Conservation (phyloP, 495 filamentous ascomycete species). For the Neurospora intermedia region DNA sequence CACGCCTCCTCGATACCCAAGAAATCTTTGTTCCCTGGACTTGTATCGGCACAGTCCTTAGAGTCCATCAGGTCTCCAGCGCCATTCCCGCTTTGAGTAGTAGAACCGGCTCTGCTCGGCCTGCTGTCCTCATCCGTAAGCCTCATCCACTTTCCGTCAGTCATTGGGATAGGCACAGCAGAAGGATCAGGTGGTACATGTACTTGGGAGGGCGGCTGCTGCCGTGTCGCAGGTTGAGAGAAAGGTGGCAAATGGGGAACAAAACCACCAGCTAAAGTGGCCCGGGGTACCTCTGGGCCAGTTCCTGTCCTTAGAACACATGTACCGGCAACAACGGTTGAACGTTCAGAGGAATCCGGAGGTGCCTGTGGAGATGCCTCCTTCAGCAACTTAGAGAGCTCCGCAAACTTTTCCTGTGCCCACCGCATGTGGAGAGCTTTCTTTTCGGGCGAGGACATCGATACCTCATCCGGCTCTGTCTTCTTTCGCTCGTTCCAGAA, state of each 20-base stretch:
- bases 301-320: neutral
- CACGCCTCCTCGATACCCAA: neutral
- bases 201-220: neutral
- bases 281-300: neutral
- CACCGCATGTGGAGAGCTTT: neutral
- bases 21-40: neutral
- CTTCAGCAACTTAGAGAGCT: neutral
- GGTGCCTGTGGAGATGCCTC: neutral
- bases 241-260: neutral
- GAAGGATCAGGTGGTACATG: neutral
- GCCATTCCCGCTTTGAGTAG: neutral
- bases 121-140: neutral
- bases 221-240: neutral
- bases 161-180: neutral
- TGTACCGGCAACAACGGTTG: neutral
- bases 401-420: neutral
- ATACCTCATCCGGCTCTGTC: neutral
- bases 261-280: neutral
- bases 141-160: neutral
- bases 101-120: neutral
- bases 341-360: neutral
- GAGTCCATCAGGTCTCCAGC: neutral
- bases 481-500: neutral
- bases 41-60: neutral
- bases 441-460: neutral